A percentile compares a stretch with the other conserved stretches of the same genome.
Conservation (phyloP, 345 rosid species). For the Citrus australasica region DNA sequence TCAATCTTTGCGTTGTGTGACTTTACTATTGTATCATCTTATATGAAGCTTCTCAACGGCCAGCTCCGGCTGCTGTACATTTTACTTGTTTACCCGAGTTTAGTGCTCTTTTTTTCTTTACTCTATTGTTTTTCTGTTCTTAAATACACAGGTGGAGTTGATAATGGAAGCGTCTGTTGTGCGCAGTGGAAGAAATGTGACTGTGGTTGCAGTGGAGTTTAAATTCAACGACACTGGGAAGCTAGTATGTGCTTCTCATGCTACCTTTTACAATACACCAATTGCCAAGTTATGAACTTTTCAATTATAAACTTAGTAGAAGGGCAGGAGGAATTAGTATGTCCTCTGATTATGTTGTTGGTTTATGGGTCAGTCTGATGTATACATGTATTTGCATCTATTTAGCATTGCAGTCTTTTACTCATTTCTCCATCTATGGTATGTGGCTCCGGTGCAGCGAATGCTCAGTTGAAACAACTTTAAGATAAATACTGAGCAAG, state of each 20-base stretch:
- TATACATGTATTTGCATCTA: not conserved
- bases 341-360: no score
- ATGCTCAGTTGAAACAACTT: no score
- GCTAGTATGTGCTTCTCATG: conserved; percentile 46
- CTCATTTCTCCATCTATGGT: not conserved
- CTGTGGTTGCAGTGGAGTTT: conserved; percentile 52
- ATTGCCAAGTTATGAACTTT: conserved; percentile 23
- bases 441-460: fast-evolving
- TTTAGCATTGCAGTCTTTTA: not conserved
- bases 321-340: not conserved
- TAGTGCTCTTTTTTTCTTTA: not conserved
- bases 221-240: conserved; percentile 49
- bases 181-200: conserved; percentile 73
- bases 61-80: not conserved
- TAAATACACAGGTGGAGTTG: conserved; percentile 40
- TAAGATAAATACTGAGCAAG: no score
- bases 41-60: not conserved
- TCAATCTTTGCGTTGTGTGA: not conserved
- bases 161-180: conserved; percentile 53
- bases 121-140: not conserved
- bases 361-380: no score
- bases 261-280: conserved; percentile 58
- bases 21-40: not conserved
- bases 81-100: not conserved
- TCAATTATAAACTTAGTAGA: not conserved